Conservation (phyloP, 2,329 filamentous ascomycete genomes). For the Domatiomyces globalis region DNA sequence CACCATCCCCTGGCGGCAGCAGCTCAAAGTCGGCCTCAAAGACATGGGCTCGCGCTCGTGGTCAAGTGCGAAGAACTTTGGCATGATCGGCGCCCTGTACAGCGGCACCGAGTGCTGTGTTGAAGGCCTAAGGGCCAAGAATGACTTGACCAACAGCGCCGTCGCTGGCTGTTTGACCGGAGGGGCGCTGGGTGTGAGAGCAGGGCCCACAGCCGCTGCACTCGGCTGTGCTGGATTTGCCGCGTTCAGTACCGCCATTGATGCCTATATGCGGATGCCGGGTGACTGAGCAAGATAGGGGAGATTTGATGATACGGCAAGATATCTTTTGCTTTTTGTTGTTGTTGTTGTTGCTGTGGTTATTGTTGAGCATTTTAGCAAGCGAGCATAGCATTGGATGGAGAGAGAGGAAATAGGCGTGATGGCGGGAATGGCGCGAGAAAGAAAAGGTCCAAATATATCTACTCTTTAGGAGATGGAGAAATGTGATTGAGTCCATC, state of each 20-base stretch:
- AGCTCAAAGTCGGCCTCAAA: slow-evolving; percentile 73
- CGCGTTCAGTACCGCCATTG: slow-evolving; percentile 81
- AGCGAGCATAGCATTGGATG: too few relatives aligned
- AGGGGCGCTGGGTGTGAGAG: slow-evolving; percentile 70
- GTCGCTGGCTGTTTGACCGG: slow-evolving; percentile 83
- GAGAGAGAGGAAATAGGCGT: too few relatives aligned
- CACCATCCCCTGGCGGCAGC: slow-evolving; percentile 64
- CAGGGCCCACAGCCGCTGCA: slow-evolving; percentile 75
- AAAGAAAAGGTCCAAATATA: too few relatives aligned
- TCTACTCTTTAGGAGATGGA: too few relatives aligned
- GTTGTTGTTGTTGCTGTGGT: too few relatives aligned
- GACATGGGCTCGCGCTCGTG: slow-evolving; percentile 83
- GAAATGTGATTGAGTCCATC: too few relatives aligned
- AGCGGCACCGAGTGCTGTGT: slow-evolving; percentile 90
- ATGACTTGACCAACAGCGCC: slow-evolving; percentile 79
- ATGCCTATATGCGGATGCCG: slow-evolving; percentile 76
- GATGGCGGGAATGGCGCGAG: too few relatives aligned
- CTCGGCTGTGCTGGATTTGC: slow-evolving; percentile 88
- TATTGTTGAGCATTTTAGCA: too few relatives aligned
- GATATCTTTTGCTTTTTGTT: too few relatives aligned
- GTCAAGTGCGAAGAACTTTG: slow-evolving; percentile 85
- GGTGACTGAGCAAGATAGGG: background rate
- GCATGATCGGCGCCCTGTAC: slow-evolving; percentile 81
- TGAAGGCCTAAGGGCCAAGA: slow-evolving; percentile 79
- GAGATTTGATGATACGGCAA: too few relatives aligned